Percentiles rank a stretch among this genome's conserved stretches.
Evolutionary conservation across 345 rosid species (phyloP).

Genomic region (Populus tremula): DNA sequence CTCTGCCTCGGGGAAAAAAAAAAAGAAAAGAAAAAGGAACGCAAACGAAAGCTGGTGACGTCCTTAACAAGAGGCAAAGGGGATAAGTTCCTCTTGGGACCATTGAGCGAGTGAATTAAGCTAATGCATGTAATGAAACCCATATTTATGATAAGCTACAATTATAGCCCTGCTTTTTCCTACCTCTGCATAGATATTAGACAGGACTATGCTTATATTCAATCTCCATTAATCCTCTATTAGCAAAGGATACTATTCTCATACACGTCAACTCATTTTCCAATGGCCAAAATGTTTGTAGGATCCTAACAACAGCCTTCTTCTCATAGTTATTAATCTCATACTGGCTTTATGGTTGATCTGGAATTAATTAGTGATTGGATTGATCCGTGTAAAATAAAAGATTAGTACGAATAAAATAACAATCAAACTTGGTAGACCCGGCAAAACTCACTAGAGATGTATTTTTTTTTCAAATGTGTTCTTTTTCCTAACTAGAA

Average conservation of each 20-base stretch:
- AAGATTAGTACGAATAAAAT: no score
- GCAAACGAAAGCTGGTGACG: slow-evolving; percentile 22
- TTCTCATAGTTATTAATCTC: no score
- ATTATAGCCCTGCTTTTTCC: neutral
- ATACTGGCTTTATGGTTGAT: no score
- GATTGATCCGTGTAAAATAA: no score
- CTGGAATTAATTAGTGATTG: no score
- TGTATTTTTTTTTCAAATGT: no score
- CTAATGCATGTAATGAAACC: no score
- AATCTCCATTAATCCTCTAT: neutral
- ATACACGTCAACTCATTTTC: neutral
- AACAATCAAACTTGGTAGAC: rapidly evolving
- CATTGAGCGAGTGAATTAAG: neutral
- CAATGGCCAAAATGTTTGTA: neutral
- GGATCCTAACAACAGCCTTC: neutral
- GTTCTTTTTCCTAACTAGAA: no score
- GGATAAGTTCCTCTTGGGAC: neutral
- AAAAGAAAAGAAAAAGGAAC: slow-evolving; percentile 9
- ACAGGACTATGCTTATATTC: neutral
- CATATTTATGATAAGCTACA: no score
- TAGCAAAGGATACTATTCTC: neutral
- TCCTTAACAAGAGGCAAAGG: slow-evolving; percentile 6
- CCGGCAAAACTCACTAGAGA: rapidly evolving
- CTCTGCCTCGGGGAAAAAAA: slow-evolving; percentile 22
- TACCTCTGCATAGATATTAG: neutral